Base-by-base conservation (phyloP, 2,329 filamentous ascomycete species). In the Xylaria sp. region DNA sequence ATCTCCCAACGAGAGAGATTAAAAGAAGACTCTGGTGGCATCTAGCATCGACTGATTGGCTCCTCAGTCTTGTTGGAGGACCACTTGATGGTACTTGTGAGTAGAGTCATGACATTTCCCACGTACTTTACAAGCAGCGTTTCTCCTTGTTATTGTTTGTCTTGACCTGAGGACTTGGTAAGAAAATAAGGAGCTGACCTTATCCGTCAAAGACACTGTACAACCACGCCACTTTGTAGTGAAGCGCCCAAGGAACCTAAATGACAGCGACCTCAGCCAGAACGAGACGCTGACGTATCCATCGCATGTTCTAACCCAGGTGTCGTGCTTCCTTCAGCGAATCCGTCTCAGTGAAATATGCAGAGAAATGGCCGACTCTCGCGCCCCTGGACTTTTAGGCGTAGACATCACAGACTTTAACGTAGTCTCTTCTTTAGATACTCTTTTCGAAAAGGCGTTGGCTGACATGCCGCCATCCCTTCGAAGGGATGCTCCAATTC, bases 11-110 rank as follows among this genome's bases (percentile, higher is more conserved):
- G 38, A 72, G 69, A 5, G 82, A 83, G 61, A 75, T 80, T 42
- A 81, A 78, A 45, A 73, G 81, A 20, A 75, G 82, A 51, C 69
- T 82, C 3, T 83, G 81, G 82, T 83, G 81, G 81, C 80, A 82
- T 67, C 72, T 83, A 5, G 76, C 76, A 10, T 73, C 78, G 0
- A 79, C 77, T 4, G 81, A 83, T 66, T 82, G 79, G 81, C 74
- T 82, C 67, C 55, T 71, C 0, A 69, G 76, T 33, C 15, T 66
- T 1, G 57, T 69, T 13, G 66, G 68, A 15, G 63, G 68, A 3
- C 65, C 68, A 11, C 51, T 65, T 15, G 65, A 70, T 59, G 67
- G 67, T 29, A 69, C 67, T 17, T 69, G 67, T 69, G 53, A 62
- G 67, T 67, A 29, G 17, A 22, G 22, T 31, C 29, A 38, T 29